Conservation (phyloP, 108 stramenopile species). For the Pseudonitzschia delicatissima region DNA sequence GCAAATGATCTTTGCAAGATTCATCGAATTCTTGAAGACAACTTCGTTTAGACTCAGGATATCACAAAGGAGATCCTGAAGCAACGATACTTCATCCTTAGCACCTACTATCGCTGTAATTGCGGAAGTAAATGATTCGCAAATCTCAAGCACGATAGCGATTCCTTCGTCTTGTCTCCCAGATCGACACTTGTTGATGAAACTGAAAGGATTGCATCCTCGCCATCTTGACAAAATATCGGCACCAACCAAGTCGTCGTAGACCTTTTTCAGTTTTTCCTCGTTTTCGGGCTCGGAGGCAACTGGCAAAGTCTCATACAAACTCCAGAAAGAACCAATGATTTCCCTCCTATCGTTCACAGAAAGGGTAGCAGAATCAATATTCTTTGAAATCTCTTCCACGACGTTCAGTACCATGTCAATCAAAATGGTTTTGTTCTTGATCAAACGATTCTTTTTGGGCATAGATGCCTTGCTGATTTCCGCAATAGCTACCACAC, state of each 20-base stretch:
- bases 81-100: slow-evolving; percentile 4
- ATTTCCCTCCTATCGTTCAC: not conserved
- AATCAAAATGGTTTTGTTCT: slow-evolving; percentile 19
- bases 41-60: slow-evolving; percentile 41
- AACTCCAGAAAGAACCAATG: slow-evolving; percentile 33
- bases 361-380: not conserved
- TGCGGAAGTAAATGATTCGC: slow-evolving; percentile 38
- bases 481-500: slow-evolving; percentile 25
- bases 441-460: slow-evolving; percentile 32
- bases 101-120: not conserved
- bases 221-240: slow-evolving; percentile 42
- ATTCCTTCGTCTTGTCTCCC: not conserved
- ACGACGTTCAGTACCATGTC: slow-evolving; percentile 21
- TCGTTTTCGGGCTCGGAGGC: not conserved
- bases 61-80: slow-evolving; percentile 53
- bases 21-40: slow-evolving; percentile 24
- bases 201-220: slow-evolving; percentile 11
- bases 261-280: not conserved
- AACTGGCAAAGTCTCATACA: slow-evolving; percentile 43
- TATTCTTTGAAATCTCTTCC: not conserved
- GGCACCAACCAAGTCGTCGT: slow-evolving; percentile 21
- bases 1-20: slow-evolving; percentile 13
- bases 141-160: slow-evolving; percentile 33
- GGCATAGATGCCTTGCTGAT: slow-evolving; percentile 31
- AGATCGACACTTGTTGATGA: slow-evolving; percentile 10